Evolutionary conservation across 2,329 filamentous ascomycete species (phyloP).

Genomic region (Dryadomyces quercus-mongolicae): DNA sequence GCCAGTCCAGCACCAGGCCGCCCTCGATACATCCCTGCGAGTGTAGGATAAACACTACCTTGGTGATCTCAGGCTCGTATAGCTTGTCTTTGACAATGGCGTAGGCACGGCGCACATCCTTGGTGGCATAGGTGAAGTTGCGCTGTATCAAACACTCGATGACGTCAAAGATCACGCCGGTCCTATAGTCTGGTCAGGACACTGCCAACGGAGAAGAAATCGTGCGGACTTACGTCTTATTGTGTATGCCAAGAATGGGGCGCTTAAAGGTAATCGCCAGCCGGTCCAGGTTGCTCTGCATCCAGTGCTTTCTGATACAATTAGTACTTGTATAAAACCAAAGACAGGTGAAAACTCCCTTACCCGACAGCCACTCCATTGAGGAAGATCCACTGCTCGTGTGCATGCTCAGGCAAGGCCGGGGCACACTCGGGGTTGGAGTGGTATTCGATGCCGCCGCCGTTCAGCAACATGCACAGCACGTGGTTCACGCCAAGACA

Average conservation of each 20-base stretch:
- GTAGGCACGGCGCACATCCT: conserved; percentile 52
- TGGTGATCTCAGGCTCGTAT: conserved; percentile 48
- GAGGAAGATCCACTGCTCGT: conserved; percentile 70
- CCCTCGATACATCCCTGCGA: conserved; percentile 69
- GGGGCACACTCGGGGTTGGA: conserved; percentile 42
- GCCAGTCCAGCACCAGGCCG: conserved; percentile 62
- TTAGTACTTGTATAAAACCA: background rate
- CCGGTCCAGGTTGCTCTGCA: conserved; percentile 58
- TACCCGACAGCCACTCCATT: conserved; percentile 59
- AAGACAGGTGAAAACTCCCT: conserved; percentile 14
- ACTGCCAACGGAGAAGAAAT: too few relatives aligned
- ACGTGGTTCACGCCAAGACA: conserved; percentile 39
- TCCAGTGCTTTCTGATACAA: conserved; percentile 43
- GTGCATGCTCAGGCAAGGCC: conserved; percentile 33
- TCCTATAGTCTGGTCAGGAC: conserved; percentile 6
- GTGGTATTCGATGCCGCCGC: conserved; percentile 35
- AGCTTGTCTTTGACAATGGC: conserved; percentile 50
- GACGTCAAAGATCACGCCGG: conserved; percentile 63
- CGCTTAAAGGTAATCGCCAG: conserved; percentile 61
- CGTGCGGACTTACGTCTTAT: conserved; percentile 42
- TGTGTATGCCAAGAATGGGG: conserved; percentile 62
- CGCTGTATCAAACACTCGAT: conserved; percentile 68
- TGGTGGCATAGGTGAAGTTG: conserved; percentile 59
- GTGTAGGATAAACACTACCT: conserved; percentile 64
- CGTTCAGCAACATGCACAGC: conserved; percentile 42